These are phyloP conservation scores for Chaetomiaceae sp. DNA, from an alignment of 2,329 filamentous ascomycete genomes.

Conservation along the genomic window DNA sequence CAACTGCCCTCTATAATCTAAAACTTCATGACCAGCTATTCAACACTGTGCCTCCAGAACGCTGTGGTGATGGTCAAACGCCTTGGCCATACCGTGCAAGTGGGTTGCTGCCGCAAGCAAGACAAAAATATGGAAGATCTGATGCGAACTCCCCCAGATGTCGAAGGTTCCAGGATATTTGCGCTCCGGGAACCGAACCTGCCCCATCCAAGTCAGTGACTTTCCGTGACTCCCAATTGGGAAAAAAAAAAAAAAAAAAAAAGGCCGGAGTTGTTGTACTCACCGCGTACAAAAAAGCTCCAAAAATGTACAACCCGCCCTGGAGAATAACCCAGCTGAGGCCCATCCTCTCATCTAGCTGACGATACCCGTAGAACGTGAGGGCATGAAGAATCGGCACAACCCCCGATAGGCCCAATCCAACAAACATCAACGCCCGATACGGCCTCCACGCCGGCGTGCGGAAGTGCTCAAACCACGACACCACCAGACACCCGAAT, in stretches of 20 bases:
- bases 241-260: too few relatives aligned
- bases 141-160: conserved; percentile 89
- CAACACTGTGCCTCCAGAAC: conserved; percentile 50
- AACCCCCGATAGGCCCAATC: conserved; percentile 77
- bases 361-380: conserved; percentile 58
- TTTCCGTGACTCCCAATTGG: not conserved
- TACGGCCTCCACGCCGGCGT: conserved; percentile 80
- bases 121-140: conserved; percentile 91
- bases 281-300: conserved; percentile 81
- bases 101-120: conserved; percentile 77
- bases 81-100: conserved; percentile 72
- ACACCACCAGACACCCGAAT: conserved; percentile 69
- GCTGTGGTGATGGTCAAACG: conserved; percentile 81
- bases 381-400: conserved; percentile 79
- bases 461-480: conserved; percentile 77
- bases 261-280: too few relatives aligned
- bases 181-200: conserved; percentile 79
- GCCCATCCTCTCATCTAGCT: conserved; percentile 69
- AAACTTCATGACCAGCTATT: not conserved
- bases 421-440: conserved; percentile 83
- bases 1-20: not conserved
- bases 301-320: conserved; percentile 78
- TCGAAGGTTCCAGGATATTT: conserved; percentile 75
- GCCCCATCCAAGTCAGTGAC: not conserved
- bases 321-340: conserved; percentile 76